phyloP scores from a whole-genome alignment of 2,329 filamentous ascomycete genomes.

The Aspergillus spinulosporus region DNA sequence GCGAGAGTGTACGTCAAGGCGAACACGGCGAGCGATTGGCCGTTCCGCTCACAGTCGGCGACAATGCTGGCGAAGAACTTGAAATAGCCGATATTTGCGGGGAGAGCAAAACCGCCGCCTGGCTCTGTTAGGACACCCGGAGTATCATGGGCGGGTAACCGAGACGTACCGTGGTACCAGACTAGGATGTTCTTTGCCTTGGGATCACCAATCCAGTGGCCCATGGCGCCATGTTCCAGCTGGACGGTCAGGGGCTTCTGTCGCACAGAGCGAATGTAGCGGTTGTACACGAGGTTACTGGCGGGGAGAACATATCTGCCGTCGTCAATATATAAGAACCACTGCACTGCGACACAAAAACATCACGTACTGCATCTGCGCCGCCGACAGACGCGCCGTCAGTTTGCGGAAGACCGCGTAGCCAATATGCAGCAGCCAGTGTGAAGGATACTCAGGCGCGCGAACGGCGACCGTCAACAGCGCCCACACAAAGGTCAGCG shows the following conservation, averaged over 20 bases:
- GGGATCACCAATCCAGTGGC: slow-evolving; percentile 42
- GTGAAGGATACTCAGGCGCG: slow-evolving; percentile 31
- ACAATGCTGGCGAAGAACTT: slow-evolving; percentile 50
- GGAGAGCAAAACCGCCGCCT: slow-evolving; percentile 59
- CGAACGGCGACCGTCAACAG: slow-evolving; percentile 32
- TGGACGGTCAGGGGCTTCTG: slow-evolving; percentile 31
- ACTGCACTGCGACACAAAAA: neutral
- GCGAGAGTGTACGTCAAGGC: slow-evolving; percentile 62
- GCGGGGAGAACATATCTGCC: slow-evolving; percentile 25
- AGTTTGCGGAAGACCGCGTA: slow-evolving; percentile 38
- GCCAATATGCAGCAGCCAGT: slow-evolving; percentile 35
- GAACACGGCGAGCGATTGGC: slow-evolving; percentile 51
- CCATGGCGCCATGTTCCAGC: slow-evolving; percentile 35
- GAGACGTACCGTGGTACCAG: slow-evolving; percentile 38
- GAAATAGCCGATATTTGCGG: slow-evolving; percentile 50
- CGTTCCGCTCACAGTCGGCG: slow-evolving; percentile 38
- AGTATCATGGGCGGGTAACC: neutral
- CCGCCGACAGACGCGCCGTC: slow-evolving; percentile 27
- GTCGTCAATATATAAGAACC: slow-evolving; percentile 1
- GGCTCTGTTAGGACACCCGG: neutral
- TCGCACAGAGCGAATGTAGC: slow-evolving; percentile 26
- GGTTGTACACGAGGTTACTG: slow-evolving; percentile 33
- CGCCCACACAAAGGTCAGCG: slow-evolving; percentile 30
- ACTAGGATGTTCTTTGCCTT: slow-evolving; percentile 42
- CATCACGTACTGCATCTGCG: slow-evolving; percentile 34